Evolutionary conservation across 352 stramenopile genomes (phyloP).

Genomic region (Phytophthora tubulina): DNA sequence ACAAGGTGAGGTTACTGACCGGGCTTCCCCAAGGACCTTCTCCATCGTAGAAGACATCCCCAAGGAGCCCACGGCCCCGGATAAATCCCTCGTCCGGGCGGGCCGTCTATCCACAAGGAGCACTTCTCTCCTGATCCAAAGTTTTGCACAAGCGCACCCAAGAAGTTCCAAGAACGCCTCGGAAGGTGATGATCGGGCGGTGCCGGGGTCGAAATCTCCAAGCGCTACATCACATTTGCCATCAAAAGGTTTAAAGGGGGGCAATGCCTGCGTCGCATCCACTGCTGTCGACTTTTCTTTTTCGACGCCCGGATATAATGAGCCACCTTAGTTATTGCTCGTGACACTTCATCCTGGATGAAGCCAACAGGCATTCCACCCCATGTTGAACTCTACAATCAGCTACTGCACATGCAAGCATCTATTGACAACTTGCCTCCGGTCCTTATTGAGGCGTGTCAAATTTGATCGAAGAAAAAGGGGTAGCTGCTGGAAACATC

Average conservation of each 20-base stretch:
- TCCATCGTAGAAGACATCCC: too few relatives aligned
- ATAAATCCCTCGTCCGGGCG: too few relatives aligned
- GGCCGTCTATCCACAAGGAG: too few relatives aligned
- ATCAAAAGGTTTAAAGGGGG: neutral
- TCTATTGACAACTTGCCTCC: slow-evolving; percentile 22
- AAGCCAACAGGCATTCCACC: slow-evolving; percentile 16
- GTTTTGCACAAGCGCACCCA: too few relatives aligned
- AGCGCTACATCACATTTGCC: neutral
- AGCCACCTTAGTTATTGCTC: neutral
- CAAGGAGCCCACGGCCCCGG: too few relatives aligned
- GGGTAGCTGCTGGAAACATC: slow-evolving; percentile 17
- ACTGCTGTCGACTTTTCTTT: slow-evolving; percentile 19
- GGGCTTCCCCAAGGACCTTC: too few relatives aligned
- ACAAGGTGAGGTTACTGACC: too few relatives aligned
- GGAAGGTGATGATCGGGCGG: too few relatives aligned
- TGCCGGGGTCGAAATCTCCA: too few relatives aligned
- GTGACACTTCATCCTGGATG: slow-evolving; percentile 11
- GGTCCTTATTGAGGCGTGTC: slow-evolving; percentile 12
- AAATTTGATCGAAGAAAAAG: slow-evolving; percentile 11
- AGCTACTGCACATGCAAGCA: slow-evolving; percentile 3
- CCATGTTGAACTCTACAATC: slow-evolving; percentile 25
- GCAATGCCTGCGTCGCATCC: slow-evolving; percentile 1
- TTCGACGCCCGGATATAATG: neutral
- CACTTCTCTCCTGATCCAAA: too few relatives aligned
- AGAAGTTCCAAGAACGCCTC: too few relatives aligned